These are phyloP conservation scores for Penicillium sp. DNA, from an alignment of 2,329 filamentous ascomycete species.

Conservation along the genomic window DNA sequence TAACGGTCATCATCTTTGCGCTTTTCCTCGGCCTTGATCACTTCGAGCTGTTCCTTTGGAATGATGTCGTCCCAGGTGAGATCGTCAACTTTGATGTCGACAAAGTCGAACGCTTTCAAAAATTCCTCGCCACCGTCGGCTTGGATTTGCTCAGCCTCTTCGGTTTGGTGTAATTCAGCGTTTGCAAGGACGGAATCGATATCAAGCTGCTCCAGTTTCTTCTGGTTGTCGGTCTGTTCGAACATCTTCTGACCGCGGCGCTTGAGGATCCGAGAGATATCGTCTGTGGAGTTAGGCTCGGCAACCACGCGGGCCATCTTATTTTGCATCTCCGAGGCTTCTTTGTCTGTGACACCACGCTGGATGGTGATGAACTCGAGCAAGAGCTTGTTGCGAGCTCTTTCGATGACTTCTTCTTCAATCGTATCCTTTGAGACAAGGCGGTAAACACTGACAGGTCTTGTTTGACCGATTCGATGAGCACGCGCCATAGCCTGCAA, in stretches of 20 bases:
- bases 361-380: conserved; percentile 97
- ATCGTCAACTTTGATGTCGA: conserved; percentile 87
- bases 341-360: conserved; percentile 90
- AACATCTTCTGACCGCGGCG: conserved; percentile 99
- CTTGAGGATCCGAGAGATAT: conserved; percentile 93
- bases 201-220: conserved; percentile 90
- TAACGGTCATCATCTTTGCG: conserved; percentile 74
- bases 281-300: conserved; percentile 82
- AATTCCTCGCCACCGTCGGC: conserved; percentile 96
- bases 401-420: conserved; percentile 92
- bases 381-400: conserved; percentile 92
- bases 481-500: conserved; percentile 97
- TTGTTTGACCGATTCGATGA: conserved; percentile 93
- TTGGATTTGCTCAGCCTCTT: conserved; percentile 86
- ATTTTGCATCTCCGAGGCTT: conserved; percentile 70
- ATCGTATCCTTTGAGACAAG: conserved; percentile 97
- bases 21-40: conserved; percentile 81
- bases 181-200: conserved; percentile 96
- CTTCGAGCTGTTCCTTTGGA: conserved; percentile 80
- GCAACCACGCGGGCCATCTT: conserved; percentile 62
- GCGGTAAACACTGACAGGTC: conserved; percentile 89
- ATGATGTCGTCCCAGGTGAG: conserved; percentile 98
- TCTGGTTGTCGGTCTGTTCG: conserved; percentile 91
- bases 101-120: conserved; percentile 79
- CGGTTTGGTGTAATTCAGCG: conserved; percentile 92